Evolutionary conservation across 1,284 basidiomycete species (phyloP).

Genomic region (Trametes hirsuta): DNA sequence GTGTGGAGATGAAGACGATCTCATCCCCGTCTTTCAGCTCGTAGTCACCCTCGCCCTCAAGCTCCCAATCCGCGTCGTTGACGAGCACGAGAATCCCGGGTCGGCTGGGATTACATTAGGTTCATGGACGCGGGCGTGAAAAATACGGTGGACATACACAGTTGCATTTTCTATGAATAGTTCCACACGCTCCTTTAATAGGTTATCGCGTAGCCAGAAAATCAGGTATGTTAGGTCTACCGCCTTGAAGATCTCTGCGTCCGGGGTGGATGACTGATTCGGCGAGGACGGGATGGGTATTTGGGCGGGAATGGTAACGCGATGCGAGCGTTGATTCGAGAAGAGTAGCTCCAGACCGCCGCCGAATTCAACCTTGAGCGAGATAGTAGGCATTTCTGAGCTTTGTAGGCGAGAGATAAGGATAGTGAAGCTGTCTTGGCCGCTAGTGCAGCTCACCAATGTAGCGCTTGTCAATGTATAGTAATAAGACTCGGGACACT

Average conservation of each 20-base stretch:
- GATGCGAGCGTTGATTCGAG: conserved; percentile 66
- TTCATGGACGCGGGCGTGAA: too few species aligned
- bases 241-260: conserved; percentile 41
- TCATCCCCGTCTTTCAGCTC: conserved; percentile 82
- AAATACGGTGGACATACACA: conserved; percentile 64
- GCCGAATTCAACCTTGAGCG: conserved; percentile 68
- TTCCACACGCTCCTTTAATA: conserved; percentile 86
- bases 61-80: conserved; percentile 98
- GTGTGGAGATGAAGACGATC: conserved; percentile 94
- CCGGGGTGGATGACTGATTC: conserved; percentile 3
- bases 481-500: too few species aligned
- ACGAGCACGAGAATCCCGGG: conserved; percentile 95
- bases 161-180: conserved; percentile 89
- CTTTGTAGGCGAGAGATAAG: too few species aligned
- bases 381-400: conserved; percentile 24
- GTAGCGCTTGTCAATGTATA: not conserved
- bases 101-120: conserved; percentile 56
- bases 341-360: conserved; percentile 88
- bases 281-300: conserved; percentile 32
- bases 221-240: conserved; percentile 80
- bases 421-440: too few species aligned
- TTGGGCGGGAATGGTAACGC: conserved; percentile 57
- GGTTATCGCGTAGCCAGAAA: conserved; percentile 74
- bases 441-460: not conserved
- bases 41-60: conserved; percentile 94